Evolutionary conservation across 257 asterid genomes (phyloP).

Genomic region (Cinchona pubescens): DNA sequence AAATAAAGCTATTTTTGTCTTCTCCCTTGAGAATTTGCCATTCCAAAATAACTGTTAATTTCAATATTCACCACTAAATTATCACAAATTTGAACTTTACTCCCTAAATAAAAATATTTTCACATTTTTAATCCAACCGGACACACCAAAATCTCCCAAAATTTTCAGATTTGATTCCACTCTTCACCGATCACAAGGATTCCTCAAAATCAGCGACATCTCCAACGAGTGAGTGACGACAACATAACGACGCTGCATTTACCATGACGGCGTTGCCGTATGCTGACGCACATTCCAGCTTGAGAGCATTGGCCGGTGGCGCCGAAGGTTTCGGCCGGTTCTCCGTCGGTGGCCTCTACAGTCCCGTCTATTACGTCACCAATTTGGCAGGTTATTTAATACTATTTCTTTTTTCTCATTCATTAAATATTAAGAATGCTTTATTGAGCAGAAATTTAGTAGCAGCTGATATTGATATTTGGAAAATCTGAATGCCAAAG

Average conservation of each 20-base stretch:
- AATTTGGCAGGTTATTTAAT: conserved; percentile 48
- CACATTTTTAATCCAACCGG: too few species aligned
- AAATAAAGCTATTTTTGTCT: too few species aligned
- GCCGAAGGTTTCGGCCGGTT: conserved; percentile 90
- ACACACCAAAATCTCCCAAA: too few species aligned
- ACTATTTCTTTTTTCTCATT: neutral
- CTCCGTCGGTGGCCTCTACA: conserved; percentile 71
- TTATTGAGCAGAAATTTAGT: neutral
- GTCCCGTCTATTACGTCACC: conserved; percentile 61
- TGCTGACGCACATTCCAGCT: conserved; percentile 50
- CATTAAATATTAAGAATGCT: neutral
- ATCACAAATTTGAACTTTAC: too few species aligned
- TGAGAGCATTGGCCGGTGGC: conserved; percentile 60
- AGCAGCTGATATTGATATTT: neutral
- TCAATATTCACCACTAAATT: too few species aligned
- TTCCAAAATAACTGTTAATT: too few species aligned
- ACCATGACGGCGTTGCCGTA: conserved; percentile 51
- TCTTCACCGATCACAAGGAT: neutral
- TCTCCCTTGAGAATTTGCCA: too few species aligned
- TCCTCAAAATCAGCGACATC: neutral
- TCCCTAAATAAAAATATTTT: too few species aligned
- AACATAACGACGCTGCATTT: neutral
- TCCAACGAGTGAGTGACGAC: neutral
- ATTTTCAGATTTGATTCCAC: neutral
- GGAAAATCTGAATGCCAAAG: neutral